Evolutionary conservation across 2,329 filamentous ascomycete species (phyloP), one percentile per base, ranked within the genome.

Genomic region (Clonostachys byssicola): DNA sequence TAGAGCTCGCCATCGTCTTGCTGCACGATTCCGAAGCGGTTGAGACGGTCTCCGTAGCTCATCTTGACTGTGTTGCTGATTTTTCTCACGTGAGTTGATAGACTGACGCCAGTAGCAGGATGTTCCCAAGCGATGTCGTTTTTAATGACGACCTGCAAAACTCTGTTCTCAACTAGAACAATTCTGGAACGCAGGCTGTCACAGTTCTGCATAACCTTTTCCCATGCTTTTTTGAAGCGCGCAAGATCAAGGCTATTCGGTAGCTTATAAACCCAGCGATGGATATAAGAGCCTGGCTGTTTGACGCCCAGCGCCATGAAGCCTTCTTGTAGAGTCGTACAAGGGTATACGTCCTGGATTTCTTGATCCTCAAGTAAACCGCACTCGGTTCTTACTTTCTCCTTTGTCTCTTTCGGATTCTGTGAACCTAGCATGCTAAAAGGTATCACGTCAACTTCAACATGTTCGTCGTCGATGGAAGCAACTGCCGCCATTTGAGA

Each of bases 251-350:
- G 23, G 14, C 54, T 14, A 5, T 38, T 41, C 1, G 49, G 20
- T 5, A 62, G 51, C 23, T 57, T 12, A 33, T 40, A 48, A 18
- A 34, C 34, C 13, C 30, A 45, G 14, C 35, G 40, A 6, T 36
- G 36, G n/a, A 68, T 56, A 41, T 71, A 71, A 2, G 60, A 60
- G 2, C 62, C 65, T 3, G 51, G 38, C 12, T 61, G 54, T 34
- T 59, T 58, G 41, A 52, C 54, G 3, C 64, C 57, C 3, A 67
- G 52, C 1, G 63, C 60, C 35, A 71, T 55, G 4, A 71, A 55
- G 5, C 63, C 64, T 20, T 48, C 47, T n/a, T 48, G 47, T 5
- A 48, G 42, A 6, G 34, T 10, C 12, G 34, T 44, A 38, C 47
- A 48, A 18, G 47, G 47, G 23, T 40, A 48, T 5, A 39, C 47